Percentiles rank a stretch among this genome's conserved stretches.
phyloP scores from a whole-genome alignment of 2,329 filamentous ascomycete genomes.

The Fusarium sarcochroum region DNA sequence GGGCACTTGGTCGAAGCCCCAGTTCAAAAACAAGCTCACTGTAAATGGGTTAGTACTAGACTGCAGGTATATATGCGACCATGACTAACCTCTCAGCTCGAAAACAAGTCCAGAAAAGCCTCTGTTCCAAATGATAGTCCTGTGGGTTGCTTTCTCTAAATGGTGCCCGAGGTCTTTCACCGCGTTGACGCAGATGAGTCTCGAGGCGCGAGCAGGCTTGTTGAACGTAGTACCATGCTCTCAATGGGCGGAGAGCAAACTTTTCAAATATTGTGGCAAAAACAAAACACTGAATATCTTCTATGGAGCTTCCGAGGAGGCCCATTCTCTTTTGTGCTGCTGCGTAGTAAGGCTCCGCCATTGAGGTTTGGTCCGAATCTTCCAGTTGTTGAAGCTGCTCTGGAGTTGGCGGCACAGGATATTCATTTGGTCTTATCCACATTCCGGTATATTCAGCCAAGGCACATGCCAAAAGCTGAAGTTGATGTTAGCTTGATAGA shows the following conservation, averaged over 20 bases:
- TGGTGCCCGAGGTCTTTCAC: neutral
- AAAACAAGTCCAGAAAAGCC: conserved; percentile 45
- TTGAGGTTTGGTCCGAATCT: neutral
- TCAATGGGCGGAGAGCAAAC: conserved; percentile 37
- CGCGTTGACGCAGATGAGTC: conserved; percentile 9
- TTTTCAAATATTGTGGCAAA: conserved; percentile 44
- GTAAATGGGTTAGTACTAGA: neutral
- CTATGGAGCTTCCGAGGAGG: conserved; percentile 34
- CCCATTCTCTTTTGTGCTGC: conserved; percentile 45
- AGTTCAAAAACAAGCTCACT: conserved; percentile 25
- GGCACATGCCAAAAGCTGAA: conserved; percentile 21
- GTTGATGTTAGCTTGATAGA: neutral
- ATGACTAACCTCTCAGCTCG: conserved; percentile 40
- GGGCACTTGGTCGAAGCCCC: conserved; percentile 24
- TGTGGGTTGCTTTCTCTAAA: neutral
- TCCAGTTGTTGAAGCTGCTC: conserved; percentile 6
- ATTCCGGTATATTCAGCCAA: conserved; percentile 7
- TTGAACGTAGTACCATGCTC: conserved; percentile 43
- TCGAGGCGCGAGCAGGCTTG: conserved; percentile 35
- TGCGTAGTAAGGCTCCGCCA: conserved; percentile 41
- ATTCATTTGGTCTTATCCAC: conserved; percentile 12
- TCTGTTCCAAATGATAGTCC: conserved; percentile 35
- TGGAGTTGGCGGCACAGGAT: neutral
- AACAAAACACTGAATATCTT: conserved; percentile 48
- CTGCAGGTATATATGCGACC: neutral